These are phyloP conservation scores for Closterium sp. DNA, from an alignment of 139 green algal species.

Conservation along the genomic window DNA sequence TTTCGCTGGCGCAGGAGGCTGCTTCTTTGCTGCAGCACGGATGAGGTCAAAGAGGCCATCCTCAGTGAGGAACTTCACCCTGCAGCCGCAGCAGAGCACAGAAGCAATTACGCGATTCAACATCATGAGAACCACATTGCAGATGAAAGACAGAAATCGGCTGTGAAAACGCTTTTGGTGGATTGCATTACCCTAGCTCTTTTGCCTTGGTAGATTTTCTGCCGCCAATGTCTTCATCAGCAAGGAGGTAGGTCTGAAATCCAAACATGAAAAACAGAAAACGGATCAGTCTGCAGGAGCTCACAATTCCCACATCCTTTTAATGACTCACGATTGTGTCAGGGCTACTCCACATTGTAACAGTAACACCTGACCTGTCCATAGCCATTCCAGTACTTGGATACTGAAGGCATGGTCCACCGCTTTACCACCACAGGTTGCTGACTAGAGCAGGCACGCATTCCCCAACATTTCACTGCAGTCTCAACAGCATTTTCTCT, in stretches of 20 bases:
- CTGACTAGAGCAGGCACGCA: neutral
- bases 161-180: too few relatives aligned
- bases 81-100: neutral
- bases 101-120: neutral
- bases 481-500: constrained; percentile 65
- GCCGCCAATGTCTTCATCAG: constrained; percentile 42
- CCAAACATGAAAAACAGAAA: neutral
- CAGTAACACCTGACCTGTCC: neutral
- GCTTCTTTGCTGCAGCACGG: constrained; percentile 24
- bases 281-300: neutral
- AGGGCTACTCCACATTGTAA: neutral
- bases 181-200: constrained; percentile 37
- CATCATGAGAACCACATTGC: too few relatives aligned
- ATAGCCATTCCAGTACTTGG: neutral
- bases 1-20: constrained; percentile 4
- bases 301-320: neutral
- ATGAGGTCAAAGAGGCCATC: constrained; percentile 52
- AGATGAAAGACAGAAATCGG: neutral
- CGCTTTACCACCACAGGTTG: neutral
- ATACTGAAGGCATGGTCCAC: neutral
- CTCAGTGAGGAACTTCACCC: constrained; percentile 33
- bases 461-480: constrained; percentile 65
- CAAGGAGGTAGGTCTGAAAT: constrained; percentile 39
- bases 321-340: neutral
- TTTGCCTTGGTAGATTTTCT: constrained; percentile 50